Evolutionary conservation across 495 filamentous ascomycete genomes (phyloP).

Genomic region (Penicillium canariense): DNA sequence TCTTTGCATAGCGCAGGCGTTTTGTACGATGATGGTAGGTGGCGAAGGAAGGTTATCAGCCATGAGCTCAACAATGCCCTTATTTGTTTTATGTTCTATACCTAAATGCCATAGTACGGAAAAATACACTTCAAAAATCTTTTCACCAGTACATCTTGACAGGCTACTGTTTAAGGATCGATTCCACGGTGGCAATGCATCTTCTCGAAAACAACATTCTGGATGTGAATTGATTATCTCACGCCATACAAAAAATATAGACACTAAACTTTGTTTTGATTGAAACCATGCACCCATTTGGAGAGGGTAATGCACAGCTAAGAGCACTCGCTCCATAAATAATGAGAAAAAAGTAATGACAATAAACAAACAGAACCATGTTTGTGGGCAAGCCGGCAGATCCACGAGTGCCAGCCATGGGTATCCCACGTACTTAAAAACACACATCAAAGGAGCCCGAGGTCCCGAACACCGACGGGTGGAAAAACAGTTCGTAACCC

Average conservation of each 20-base stretch:
- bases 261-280: background rate
- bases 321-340: background rate
- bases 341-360: background rate
- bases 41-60: conserved; percentile 12
- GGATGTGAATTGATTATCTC: background rate
- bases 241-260: background rate
- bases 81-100: conserved; percentile 9
- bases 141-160: no score
- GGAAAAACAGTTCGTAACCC: conserved; percentile 3
- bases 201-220: background rate
- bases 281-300: background rate
- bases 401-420: conserved; percentile 8
- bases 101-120: background rate
- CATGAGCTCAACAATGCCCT: conserved; percentile 24
- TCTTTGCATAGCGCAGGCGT: conserved; percentile 52
- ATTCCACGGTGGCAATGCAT: background rate
- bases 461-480: conserved; percentile 21
- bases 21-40: conserved; percentile 25
- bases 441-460: conserved; percentile 5
- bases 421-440: conserved; percentile 21
- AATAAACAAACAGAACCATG: conserved; percentile 10
- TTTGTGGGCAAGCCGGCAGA: conserved; percentile 8
- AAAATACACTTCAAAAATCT: background rate
- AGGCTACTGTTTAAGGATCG: background rate
- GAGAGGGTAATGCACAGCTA: background rate